Percentiles rank a stretch among this genome's conserved stretches.
These are phyloP conservation scores for Allomyces macrogynus DNA, from an alignment of 192 early-diverging fungal genomes.

Conservation along the genomic window DNA sequence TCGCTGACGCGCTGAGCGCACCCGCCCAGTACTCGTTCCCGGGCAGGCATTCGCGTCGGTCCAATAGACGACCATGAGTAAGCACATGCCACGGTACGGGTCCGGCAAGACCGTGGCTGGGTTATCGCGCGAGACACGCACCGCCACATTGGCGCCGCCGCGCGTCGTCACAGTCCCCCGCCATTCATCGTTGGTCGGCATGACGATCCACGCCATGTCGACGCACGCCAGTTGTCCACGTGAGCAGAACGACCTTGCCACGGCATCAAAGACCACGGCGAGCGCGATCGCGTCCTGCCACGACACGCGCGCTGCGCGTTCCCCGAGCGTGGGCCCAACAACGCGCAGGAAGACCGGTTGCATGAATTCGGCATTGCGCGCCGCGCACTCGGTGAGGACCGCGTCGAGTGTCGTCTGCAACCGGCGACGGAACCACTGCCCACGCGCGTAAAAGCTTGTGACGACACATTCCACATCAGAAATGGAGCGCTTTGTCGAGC, in stretches of 20 bases:
- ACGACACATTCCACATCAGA: no score
- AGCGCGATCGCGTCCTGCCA: no score
- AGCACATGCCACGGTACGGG: neutral
- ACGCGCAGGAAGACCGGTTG: neutral
- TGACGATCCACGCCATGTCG: neutral
- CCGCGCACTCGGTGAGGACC: neutral
- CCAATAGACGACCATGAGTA: neutral
- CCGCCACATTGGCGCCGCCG: neutral
- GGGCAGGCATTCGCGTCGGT: slow-evolving; percentile 8
- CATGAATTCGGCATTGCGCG: neutral
- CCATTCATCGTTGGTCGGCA: neutral
- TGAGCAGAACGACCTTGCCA: neutral
- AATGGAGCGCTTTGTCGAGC: no score
- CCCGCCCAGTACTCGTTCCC: slow-evolving; percentile 21
- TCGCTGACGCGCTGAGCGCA: slow-evolving; percentile 9
- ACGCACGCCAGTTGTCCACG: neutral
- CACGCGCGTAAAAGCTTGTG: no score
- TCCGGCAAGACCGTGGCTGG: neutral
- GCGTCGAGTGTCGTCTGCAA: neutral
- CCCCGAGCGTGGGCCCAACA: neutral
- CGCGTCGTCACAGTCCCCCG: neutral
- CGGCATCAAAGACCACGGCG: no score
- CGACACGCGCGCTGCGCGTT: no score
- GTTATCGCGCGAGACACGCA: neutral
- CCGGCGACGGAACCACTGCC: no score